Evolutionary conservation across 352 stramenopile species (phyloP), one percentile per base, ranked within the genome.

Genomic region (Phytopythium aichiense): DNA sequence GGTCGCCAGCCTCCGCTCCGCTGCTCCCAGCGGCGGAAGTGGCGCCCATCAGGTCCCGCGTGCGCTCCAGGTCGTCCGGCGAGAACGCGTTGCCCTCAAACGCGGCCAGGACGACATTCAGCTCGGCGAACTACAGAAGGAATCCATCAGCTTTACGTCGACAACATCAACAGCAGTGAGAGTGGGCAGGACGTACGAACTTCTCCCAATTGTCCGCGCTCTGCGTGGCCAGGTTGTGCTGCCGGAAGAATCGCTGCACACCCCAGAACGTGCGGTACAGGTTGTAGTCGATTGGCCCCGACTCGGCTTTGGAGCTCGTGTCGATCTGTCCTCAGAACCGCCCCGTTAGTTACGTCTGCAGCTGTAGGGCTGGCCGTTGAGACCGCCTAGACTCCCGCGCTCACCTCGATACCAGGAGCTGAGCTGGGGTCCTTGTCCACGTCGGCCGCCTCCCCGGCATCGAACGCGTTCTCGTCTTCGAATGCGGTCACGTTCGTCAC

Each of bases 191-290:
- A 88, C 85, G 62, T 88, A 95, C 87, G 77, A 94, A 92, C 38
- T 82, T 88, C 42, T 91, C 78, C 84, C 85, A 93, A 42, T 88
- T 85, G 31, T 87, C 73, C 5, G 76, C 71, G 51, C 72, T 90
- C 50, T 89, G 77, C 5, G 68, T 76, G 1, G 76, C 81, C n/a
- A 91, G 62, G 23, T 78, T 68, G 61, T 93, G 84, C 35, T 94
- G 78, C 15, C 87, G 78, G 56, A 93, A 95, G 63, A 92, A 94
- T 15, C 86, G 79, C 67, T 97, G 91, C 12, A 97, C 73, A 20
- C 90, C 76, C 91, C 91, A 97, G 65, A 97, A 97, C 33, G 86
- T 92, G 46, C 81, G 77, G 68, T 97, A 97, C 54, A 97, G 65
- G 38, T 92, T 91, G 72, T 97, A 97, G 64, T 97, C 85, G 43